Percentiles rank a stretch among this genome's conserved stretches.
phyloP scores from a whole-genome alignment of 164 flowering plant species.

The Echeveria elegans region DNA sequence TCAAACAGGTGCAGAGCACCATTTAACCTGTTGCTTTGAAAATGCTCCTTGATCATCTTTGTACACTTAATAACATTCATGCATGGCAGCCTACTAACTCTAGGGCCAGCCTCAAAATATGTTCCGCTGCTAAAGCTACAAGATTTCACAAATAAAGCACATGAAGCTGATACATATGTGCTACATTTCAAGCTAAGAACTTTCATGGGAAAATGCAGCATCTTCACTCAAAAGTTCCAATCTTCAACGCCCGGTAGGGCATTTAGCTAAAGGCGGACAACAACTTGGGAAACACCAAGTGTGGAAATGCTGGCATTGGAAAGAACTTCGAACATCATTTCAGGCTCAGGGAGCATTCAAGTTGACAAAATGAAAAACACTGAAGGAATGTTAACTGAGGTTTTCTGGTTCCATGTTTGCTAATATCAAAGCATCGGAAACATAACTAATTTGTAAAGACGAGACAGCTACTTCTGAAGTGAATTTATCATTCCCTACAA shows the following conservation, averaged over 20 bases:
- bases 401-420: too few relatives aligned
- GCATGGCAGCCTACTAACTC: not conserved
- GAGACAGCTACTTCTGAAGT: too few relatives aligned
- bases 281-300: too few relatives aligned
- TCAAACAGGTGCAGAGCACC: slow-evolving; percentile 44
- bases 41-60: slow-evolving; percentile 33
- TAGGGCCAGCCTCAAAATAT: not conserved
- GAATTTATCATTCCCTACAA: too few relatives aligned
- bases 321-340: too few relatives aligned
- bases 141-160: not conserved
- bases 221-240: not conserved
- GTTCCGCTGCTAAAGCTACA: not conserved
- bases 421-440: too few relatives aligned
- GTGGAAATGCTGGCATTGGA: too few relatives aligned
- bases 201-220: not conserved
- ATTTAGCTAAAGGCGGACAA: not conserved
- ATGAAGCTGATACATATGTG: not conserved
- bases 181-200: not conserved
- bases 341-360: too few relatives aligned
- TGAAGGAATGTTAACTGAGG: too few relatives aligned
- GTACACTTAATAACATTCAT: slow-evolving; percentile 15
- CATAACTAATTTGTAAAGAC: too few relatives aligned
- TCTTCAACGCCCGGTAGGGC: not conserved
- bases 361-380: too few relatives aligned
- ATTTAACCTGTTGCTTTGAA: slow-evolving; percentile 14